Conservation (phyloP, 139 green algal species). For the Dunaliella sp. region DNA sequence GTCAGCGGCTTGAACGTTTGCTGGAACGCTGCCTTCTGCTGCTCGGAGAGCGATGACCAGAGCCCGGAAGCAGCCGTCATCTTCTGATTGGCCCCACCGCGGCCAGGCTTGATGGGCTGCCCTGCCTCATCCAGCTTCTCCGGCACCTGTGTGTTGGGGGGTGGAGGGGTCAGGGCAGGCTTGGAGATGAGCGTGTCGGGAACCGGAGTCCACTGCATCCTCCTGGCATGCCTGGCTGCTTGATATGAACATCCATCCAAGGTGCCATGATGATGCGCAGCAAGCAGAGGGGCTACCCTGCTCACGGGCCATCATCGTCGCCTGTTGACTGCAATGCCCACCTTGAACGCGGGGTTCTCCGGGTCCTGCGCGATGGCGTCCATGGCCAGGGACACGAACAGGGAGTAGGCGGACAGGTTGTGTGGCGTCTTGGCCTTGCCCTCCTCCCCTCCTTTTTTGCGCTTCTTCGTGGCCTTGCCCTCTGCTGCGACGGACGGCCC, state of each 20-base stretch:
- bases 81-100: neutral
- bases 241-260: no score
- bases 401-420: neutral
- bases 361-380: neutral
- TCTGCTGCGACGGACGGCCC: neutral
- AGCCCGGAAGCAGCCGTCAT: neutral
- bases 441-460: neutral
- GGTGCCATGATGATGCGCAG: no score
- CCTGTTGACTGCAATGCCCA: no score
- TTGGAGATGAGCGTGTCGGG: neutral
- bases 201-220: no score
- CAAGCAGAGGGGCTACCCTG: no score
- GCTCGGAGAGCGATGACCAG: neutral
- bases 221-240: no score
- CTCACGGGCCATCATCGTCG: no score
- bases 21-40: neutral
- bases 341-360: neutral
- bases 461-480: neutral
- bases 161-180: neutral
- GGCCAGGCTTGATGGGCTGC: neutral
- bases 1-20: neutral
- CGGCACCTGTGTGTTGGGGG: no score
- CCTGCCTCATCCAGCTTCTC: neutral
- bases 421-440: neutral
- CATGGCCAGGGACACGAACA: neutral